Percentiles rank a stretch among this genome's conserved stretches.
Conservation (phyloP, 2,329 filamentous ascomycete genomes). For the Alternaria infectoria region DNA sequence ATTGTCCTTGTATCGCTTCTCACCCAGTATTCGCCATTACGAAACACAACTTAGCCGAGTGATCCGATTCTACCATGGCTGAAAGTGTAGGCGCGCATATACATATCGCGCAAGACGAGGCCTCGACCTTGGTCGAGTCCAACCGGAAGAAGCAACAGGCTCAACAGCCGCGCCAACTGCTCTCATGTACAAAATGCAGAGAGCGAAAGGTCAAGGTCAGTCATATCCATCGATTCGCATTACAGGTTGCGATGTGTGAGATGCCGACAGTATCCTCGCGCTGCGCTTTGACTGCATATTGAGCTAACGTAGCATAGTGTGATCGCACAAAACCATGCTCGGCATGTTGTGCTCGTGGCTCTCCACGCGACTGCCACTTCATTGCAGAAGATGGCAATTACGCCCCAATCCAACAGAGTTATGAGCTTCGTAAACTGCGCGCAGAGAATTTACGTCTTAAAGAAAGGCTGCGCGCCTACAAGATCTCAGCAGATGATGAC, state of each 20-base stretch:
- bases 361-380: slow-evolving; percentile 57
- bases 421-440: slow-evolving; percentile 56
- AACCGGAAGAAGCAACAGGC: slow-evolving; percentile 46
- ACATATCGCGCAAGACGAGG: slow-evolving; percentile 15
- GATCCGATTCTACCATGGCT: neutral
- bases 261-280: neutral
- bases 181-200: slow-evolving; percentile 58
- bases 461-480: slow-evolving; percentile 48
- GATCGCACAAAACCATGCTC: slow-evolving; percentile 58
- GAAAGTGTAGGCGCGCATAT: slow-evolving; percentile 21
- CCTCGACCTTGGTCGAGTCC: slow-evolving; percentile 7
- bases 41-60: neutral
- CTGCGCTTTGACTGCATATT: neutral
- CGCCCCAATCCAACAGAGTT: slow-evolving; percentile 55
- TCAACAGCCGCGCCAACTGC: slow-evolving; percentile 52
- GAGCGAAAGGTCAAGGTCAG: slow-evolving; percentile 57
- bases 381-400: slow-evolving; percentile 55
- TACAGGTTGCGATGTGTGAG: neutral
- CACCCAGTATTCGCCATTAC: neutral
- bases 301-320: slow-evolving; percentile 41
- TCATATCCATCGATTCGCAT: neutral
- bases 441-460: slow-evolving; percentile 54
- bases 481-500: slow-evolving; percentile 46
- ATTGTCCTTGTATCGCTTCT: neutral
- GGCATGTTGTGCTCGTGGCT: slow-evolving; percentile 56